These are phyloP conservation scores for Hymenoscyphus occultus DNA, from an alignment of 2,329 filamentous ascomycete genomes.

Conservation along the genomic window DNA sequence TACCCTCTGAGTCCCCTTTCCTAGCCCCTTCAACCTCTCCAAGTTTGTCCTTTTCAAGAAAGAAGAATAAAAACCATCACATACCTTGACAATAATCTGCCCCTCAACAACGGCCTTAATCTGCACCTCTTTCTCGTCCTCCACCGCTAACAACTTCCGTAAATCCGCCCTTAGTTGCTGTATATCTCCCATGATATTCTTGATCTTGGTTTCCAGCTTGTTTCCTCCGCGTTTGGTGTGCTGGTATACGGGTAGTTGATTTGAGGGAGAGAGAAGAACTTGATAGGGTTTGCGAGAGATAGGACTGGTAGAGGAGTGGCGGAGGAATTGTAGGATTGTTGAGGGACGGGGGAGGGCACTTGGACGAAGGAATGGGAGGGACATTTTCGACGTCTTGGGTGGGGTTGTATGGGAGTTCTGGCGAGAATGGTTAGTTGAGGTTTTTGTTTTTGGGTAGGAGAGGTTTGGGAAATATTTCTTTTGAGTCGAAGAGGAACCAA, in stretches of 20 bases:
- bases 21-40: too few species aligned
- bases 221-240: slow-evolving; percentile 73
- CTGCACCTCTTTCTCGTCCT: slow-evolving; percentile 43
- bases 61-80: background rate
- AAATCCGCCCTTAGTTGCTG: slow-evolving; percentile 63
- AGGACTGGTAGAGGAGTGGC: slow-evolving; percentile 13
- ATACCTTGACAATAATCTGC: slow-evolving; percentile 73
- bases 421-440: background rate
- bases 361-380: slow-evolving; percentile 36
- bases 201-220: slow-evolving; percentile 68
- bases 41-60: background rate
- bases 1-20: too few species aligned
- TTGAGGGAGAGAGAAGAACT: slow-evolving; percentile 66
- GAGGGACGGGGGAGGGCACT: slow-evolving; percentile 32
- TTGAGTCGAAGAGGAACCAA: background rate
- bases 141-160: slow-evolving; percentile 51
- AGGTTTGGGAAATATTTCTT: background rate
- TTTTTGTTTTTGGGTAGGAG: background rate
- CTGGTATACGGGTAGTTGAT: slow-evolving; percentile 75
- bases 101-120: slow-evolving; percentile 55
- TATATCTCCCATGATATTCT: slow-evolving; percentile 75
- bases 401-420: slow-evolving; percentile 5
- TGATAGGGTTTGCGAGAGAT: slow-evolving; percentile 39
- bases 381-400: slow-evolving; percentile 17
- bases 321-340: slow-evolving; percentile 32